Percentiles rank a stretch among this genome's conserved stretches.
Conservation (phyloP, 495 filamentous ascomycete species). For the Tuber magnatum region DNA sequence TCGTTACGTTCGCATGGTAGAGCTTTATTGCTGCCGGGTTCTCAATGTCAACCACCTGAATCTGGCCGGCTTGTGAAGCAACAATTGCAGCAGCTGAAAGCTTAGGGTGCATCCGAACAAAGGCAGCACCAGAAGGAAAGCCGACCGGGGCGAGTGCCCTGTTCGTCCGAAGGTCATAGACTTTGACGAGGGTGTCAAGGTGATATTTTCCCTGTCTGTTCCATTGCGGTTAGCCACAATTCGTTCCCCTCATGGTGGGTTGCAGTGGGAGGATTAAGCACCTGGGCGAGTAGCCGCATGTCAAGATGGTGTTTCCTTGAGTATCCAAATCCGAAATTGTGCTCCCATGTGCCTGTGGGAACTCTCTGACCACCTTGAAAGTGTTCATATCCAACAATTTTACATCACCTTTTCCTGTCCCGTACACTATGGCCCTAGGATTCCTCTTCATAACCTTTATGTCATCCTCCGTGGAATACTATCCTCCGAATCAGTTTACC, state of each 20-base stretch:
- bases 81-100: conserved; percentile 90
- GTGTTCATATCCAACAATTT: conserved; percentile 74
- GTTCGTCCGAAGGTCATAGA: conserved; percentile 86
- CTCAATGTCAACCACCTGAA: conserved; percentile 91
- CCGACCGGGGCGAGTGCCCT: conserved; percentile 77
- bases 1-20: conserved; percentile 70
- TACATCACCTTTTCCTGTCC: conserved; percentile 72
- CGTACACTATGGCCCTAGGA: conserved; percentile 75
- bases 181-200: conserved; percentile 83
- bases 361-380: conserved; percentile 70
- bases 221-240: conserved; percentile 36
- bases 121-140: conserved; percentile 83
- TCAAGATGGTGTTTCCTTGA: conserved; percentile 80
- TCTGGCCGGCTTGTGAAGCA: conserved; percentile 77
- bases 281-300: conserved; percentile 83
- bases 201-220: conserved; percentile 49
- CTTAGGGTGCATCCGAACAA: conserved; percentile 89
- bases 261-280: conserved; percentile 42
- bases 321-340: conserved; percentile 93
- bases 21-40: conserved; percentile 84
- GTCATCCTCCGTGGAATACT: conserved; percentile 63
- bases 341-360: conserved; percentile 71
- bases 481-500: conserved; percentile 7
- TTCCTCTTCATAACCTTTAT: conserved; percentile 88
- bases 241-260: not conserved